phyloP scores from a whole-genome alignment of 23 red algal species.

The Porphyridium purpureum region DNA sequence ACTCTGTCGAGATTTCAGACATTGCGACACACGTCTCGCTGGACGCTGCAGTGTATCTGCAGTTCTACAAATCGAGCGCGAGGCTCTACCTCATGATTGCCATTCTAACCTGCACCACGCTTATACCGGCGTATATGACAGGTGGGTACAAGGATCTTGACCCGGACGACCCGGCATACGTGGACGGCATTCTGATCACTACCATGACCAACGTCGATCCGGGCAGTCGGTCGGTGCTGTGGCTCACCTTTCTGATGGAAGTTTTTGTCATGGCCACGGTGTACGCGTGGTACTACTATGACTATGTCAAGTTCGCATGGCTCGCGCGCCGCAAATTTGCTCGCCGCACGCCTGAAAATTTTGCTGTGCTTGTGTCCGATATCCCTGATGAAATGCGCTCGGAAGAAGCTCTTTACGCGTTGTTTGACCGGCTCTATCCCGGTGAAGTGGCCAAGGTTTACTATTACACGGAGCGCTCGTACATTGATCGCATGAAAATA shows the following conservation, averaged over 20 bases:
- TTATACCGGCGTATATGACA: conserved; percentile 31
- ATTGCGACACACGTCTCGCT: conserved; percentile 17
- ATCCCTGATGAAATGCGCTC: conserved; percentile 10
- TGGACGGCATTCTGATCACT: conserved; percentile 16
- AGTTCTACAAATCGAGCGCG: conserved; percentile 17
- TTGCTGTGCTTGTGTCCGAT: conserved; percentile 25
- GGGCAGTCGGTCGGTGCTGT: conserved; percentile 5
- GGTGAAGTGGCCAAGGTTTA: conserved; percentile 6
- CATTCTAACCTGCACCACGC: conserved; percentile 15
- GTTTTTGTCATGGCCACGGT: conserved; percentile 20
- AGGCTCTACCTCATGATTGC: conserved; percentile 14
- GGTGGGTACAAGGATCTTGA: conserved; percentile 13
- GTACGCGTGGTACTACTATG: conserved; percentile 19
- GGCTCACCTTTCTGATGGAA: conserved; percentile 29
- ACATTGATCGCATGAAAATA: too few relatives aligned
- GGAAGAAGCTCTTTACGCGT: neutral
- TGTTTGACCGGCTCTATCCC: conserved; percentile 38
- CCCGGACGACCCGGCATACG: neutral
- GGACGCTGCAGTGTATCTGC: conserved; percentile 31
- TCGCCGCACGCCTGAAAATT: conserved; percentile 17
- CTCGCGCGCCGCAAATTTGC: conserved; percentile 14
- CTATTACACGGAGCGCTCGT: too few relatives aligned
- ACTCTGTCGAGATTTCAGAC: neutral
- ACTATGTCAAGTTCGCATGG: conserved; percentile 19
- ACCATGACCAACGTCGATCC: conserved; percentile 33